A percentile compares a stretch with the other conserved stretches of the same genome.
Evolutionary conservation across 2,329 filamentous ascomycete genomes (phyloP).

Genomic region (Ophiostoma ulmi): DNA sequence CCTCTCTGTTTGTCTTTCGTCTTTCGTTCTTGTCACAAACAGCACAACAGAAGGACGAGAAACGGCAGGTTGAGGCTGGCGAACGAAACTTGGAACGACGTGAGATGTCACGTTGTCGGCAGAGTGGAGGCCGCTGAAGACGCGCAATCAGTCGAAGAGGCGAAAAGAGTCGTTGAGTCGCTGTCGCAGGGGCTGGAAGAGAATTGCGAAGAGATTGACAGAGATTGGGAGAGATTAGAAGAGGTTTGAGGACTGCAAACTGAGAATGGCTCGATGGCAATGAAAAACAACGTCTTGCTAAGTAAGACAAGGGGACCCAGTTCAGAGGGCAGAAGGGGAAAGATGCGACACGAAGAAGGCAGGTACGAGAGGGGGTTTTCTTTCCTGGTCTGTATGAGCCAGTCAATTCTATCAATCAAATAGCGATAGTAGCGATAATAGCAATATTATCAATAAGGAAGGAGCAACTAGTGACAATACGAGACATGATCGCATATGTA

Average conservation of each 20-base stretch:
- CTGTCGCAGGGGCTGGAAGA: background rate
- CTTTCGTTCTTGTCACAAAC: background rate
- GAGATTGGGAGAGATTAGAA: background rate
- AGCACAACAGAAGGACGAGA: background rate
- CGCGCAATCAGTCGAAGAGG: slow-evolving; percentile 10
- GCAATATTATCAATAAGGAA: background rate
- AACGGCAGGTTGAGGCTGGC: background rate
- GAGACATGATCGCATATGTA: background rate
- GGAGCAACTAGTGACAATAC: background rate
- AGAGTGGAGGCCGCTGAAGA: background rate
- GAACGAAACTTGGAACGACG: background rate
- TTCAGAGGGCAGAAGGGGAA: background rate
- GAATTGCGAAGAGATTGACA: background rate
- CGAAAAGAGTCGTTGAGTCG: background rate
- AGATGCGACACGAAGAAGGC: slow-evolving; percentile 21
- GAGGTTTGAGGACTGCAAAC: background rate
- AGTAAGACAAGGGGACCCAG: slow-evolving; percentile 1
- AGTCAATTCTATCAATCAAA: background rate
- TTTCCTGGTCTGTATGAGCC: background rate
- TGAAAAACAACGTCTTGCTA: background rate
- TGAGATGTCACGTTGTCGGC: slow-evolving; percentile 8
- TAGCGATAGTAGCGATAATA: background rate
- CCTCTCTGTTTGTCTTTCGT: background rate
- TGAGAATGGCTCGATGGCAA: background rate
- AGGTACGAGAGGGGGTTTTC: slow-evolving; percentile 1